A percentile compares a stretch with the other conserved stretches of the same genome.
These are phyloP conservation scores for Erucastrum elatum DNA, from an alignment of 345 rosid species.

Conservation along the genomic window DNA sequence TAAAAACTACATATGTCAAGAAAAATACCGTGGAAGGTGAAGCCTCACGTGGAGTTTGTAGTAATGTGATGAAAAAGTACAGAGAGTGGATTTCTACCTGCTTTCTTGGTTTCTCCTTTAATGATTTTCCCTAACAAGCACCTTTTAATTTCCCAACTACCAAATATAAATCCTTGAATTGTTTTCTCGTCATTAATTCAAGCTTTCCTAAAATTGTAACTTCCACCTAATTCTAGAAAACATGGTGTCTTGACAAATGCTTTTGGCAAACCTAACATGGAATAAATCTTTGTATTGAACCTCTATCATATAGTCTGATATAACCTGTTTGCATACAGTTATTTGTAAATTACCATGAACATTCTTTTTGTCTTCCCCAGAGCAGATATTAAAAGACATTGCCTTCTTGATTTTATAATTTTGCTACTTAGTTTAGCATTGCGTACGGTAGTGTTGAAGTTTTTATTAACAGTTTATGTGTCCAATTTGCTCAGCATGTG, in stretches of 20 bases:
- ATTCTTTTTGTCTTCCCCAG: neutral
- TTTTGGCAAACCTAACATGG: constrained; percentile 6
- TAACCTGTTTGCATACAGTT: too few relatives aligned
- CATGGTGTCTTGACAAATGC: neutral
- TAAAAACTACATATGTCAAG: neutral
- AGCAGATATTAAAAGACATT: too few relatives aligned
- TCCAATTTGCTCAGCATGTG: too few relatives aligned
- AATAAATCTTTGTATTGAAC: neutral
- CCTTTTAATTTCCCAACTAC: constrained; percentile 27
- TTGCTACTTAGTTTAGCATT: neutral
- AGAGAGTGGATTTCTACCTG: constrained; percentile 31
- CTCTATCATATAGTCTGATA: neutral
- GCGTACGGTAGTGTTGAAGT: neutral
- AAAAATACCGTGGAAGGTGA: constrained; percentile 17
- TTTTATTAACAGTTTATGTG: too few relatives aligned
- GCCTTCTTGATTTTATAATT: neutral
- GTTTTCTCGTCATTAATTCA: constrained; percentile 5
- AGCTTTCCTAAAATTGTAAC: constrained; percentile 23
- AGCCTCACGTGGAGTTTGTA: constrained; percentile 18
- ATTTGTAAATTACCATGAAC: neutral
- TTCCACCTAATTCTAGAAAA: constrained; percentile 15
- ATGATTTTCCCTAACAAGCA: constrained; percentile 3
- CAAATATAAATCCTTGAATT: neutral
- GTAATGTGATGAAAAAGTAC: neutral
- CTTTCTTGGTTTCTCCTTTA: constrained; percentile 12